These are phyloP conservation scores for Aspergillus sp. DNA, from an alignment of 2,329 filamentous ascomycete species.

Conservation along the genomic window DNA sequence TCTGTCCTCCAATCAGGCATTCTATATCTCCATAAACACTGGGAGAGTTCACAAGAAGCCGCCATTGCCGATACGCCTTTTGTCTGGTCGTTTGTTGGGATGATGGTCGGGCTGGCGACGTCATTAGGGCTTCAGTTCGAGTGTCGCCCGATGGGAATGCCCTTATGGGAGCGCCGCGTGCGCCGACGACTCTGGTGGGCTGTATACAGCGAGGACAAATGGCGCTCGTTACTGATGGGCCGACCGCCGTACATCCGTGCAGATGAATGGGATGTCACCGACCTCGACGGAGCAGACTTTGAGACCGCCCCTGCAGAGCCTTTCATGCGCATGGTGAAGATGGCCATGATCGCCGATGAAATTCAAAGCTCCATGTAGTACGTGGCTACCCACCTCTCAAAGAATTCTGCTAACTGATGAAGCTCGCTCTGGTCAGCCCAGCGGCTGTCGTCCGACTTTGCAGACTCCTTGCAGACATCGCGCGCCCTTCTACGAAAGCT, in stretches of 20 bases:
- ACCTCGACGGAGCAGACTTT: constrained; percentile 32
- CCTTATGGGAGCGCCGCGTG: constrained; percentile 39
- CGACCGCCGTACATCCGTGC: constrained; percentile 36
- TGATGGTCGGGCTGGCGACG: constrained; percentile 33
- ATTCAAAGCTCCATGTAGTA: constrained; percentile 35
- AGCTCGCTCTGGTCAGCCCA: constrained; percentile 33
- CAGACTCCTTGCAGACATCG: constrained; percentile 29
- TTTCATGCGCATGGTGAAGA: not conserved
- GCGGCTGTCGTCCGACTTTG: constrained; percentile 29
- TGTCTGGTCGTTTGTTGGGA: constrained; percentile 40
- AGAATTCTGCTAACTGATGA: not conserved
- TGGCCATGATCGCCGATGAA: constrained; percentile 31
- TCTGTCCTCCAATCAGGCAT: constrained; percentile 33
- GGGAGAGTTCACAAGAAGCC: constrained; percentile 19
- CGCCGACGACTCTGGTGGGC: constrained; percentile 43
- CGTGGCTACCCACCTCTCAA: constrained; percentile 2
- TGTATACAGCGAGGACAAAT: constrained; percentile 42
- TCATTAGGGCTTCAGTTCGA: constrained; percentile 39
- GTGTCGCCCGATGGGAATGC: constrained; percentile 38
- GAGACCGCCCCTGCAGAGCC: not conserved
- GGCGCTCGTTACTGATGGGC: constrained; percentile 36
- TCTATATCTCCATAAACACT: constrained; percentile 31
- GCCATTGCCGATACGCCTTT: constrained; percentile 34
- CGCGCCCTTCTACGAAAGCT: constrained; percentile 28
- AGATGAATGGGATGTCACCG: constrained; percentile 37